Conservation (phyloP, 129 eudicot genomes). For the Pulicaria dysenterica region DNA sequence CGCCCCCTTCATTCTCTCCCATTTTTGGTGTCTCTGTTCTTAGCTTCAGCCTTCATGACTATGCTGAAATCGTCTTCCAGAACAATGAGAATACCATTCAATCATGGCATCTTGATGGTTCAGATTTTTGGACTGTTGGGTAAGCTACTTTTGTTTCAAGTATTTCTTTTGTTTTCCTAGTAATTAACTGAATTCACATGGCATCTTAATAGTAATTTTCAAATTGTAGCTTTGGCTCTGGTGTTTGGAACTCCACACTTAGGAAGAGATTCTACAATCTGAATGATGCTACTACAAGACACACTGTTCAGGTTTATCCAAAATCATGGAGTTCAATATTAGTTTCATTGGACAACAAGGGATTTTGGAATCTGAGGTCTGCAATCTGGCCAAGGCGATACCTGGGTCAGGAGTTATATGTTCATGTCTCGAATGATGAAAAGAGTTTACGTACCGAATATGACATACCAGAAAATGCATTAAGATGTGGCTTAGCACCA, state of each 20-base stretch:
- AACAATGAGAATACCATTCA: constrained; percentile 68
- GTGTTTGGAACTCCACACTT: constrained; percentile 58
- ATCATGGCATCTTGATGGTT: constrained; percentile 89
- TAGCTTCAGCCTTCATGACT: constrained; percentile 58
- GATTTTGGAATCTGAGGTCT: constrained; percentile 90
- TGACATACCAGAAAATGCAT: constrained; percentile 62
- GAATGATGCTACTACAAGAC: constrained; percentile 67
- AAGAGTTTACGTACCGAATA: constrained; percentile 49
- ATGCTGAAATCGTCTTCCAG: constrained; percentile 70
- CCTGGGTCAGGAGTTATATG: constrained; percentile 70
- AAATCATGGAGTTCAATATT: constrained; percentile 74
- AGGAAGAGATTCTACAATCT: constrained; percentile 61
- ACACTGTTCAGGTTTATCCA: constrained; percentile 87
- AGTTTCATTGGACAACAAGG: constrained; percentile 84
- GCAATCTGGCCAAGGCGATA: constrained; percentile 78
- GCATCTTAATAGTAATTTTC: not conserved
- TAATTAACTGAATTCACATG: not conserved
- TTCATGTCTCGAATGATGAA: constrained; percentile 61
- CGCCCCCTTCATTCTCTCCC: constrained; percentile 48
- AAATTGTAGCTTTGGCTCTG: constrained; percentile 64
- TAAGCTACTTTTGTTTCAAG: constrained; percentile 31
- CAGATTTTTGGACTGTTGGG: constrained; percentile 87
- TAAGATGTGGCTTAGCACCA: constrained; percentile 67
- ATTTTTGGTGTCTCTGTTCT: constrained; percentile 55
- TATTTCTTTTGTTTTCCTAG: not conserved